phyloP scores from a whole-genome alignment of 1,284 basidiomycete genomes.

The Phylloboletellus chloephorus region DNA sequence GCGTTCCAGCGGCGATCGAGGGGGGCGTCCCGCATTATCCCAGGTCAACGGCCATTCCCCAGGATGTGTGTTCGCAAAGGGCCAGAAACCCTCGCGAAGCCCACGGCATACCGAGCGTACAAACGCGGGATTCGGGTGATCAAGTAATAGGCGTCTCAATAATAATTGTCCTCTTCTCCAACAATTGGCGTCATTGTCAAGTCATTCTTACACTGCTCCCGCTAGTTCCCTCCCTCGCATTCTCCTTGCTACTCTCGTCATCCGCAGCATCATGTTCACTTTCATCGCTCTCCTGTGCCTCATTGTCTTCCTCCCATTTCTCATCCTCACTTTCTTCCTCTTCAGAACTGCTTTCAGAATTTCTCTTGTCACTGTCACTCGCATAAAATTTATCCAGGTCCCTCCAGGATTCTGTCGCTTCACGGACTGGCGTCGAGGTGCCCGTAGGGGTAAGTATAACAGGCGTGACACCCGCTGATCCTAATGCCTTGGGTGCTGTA shows the following conservation, averaged over 20 bases:
- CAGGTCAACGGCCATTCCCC: neutral
- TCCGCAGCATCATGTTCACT: conserved; percentile 28
- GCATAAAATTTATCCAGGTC: conserved; percentile 72
- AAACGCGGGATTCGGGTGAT: conserved; percentile 32
- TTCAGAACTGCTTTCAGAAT: conserved; percentile 19
- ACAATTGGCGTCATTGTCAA: conserved; percentile 14
- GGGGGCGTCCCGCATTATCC: neutral
- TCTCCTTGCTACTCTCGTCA: conserved; percentile 23
- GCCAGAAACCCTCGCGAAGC: neutral
- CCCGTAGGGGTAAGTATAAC: conserved; percentile 50
- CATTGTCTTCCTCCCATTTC: conserved; percentile 32
- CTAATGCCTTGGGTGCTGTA: conserved; percentile 14
- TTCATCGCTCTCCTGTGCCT: conserved; percentile 33
- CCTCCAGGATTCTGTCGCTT: conserved; percentile 43
- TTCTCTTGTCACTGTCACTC: conserved; percentile 28
- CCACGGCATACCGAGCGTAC: conserved; percentile 30
- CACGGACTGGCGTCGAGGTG: conserved; percentile 40
- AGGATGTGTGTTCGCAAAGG: neutral
- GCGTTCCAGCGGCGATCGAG: neutral
- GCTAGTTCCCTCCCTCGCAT: conserved; percentile 8
- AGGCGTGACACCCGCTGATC: conserved; percentile 31
- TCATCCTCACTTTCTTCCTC: conserved; percentile 23
- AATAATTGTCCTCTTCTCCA: conserved; percentile 9
- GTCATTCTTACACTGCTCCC: conserved; percentile 9
- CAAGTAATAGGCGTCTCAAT: conserved; percentile 10